Evolutionary conservation across 176 grass and related monocot genomes (phyloP).

Genomic region (Luzula sylvatica): DNA sequence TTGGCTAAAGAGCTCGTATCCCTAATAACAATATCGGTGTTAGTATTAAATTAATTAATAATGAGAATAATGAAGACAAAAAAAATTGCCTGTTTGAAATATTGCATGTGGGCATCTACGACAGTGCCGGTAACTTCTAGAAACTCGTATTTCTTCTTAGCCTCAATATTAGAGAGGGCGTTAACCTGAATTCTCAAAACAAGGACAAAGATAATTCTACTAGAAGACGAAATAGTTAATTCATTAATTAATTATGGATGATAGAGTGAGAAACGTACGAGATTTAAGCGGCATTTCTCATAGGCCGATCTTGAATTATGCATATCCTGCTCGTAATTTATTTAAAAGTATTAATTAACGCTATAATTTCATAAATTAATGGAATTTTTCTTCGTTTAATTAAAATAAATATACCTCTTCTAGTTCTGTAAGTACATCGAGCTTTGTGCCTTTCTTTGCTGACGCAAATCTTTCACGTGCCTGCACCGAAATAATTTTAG

Average conservation of each 20-base stretch:
- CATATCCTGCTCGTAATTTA: conserved; percentile 51
- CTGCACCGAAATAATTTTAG: conserved; percentile 28
- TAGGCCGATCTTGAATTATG: conserved; percentile 84
- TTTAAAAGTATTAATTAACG: conserved; percentile 10
- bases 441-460: conserved; percentile 89
- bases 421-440: conserved; percentile 60
- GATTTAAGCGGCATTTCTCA: conserved; percentile 96
- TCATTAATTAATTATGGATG: conserved; percentile 4
- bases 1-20: conserved; percentile 85
- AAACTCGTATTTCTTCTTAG: conserved; percentile 99
- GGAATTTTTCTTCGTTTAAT: conserved; percentile 10
- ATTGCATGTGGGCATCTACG: conserved; percentile 95
- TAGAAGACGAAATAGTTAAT: background rate
- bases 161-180: conserved; percentile 82
- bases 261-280: conserved; percentile 38
- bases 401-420: conserved; percentile 61
- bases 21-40: conserved; percentile 57
- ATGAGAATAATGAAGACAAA: no score
- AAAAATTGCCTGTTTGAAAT: conserved; percentile 99
- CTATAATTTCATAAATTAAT: background rate
- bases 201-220: conserved; percentile 12
- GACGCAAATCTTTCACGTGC: conserved; percentile 79
- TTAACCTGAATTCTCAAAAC: conserved; percentile 49
- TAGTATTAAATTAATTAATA: no score
- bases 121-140: conserved; percentile 88